Evolutionary conservation across 176 grass and related monocot genomes (phyloP), one percentile per base, ranked within the genome.

Genomic region (Avena sativa): DNA sequence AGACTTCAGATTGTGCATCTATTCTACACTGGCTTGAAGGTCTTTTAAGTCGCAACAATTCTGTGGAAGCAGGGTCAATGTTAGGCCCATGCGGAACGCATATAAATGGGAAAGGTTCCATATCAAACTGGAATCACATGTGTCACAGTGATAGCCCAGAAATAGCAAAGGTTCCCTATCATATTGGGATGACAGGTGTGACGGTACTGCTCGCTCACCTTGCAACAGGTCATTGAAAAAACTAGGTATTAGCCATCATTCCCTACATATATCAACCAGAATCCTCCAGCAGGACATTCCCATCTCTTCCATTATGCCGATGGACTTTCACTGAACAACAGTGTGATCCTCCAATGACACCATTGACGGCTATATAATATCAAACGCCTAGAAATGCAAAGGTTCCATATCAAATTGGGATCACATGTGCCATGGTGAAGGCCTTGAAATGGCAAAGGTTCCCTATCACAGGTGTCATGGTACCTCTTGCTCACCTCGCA

Each of bases 11-110:
- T 55, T 55, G 19, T 13, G 48, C 48, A 70, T 82, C 19, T 70
- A 88, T 44, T 65, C 16, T 75, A 58, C 57, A 67, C 10, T 47
- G 13, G 16, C 5, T 81, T 75, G 43, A 80, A 88, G 23, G 50
- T 38, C 13, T 63, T 25, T 43, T 4, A 79, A 13, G 43, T 38
- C 46, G 11, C 11, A 62, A 26, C 13, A 55, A 19, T 21, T 62
- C 0, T 12, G 6, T 53, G 28, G 77, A 85, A 78, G 9, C 4
- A 47, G 20, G 77, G 26, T 7, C 20, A 30, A 17, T 19, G 52
- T 1, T 47, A 88, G 2, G 19, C 13, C 26, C 66, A 3, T 19
- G 61, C 23, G n/a, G 49, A 9, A 10, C 4, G 56, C 40, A 52
- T 38, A 9, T n/a, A 40, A 44, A 84, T 13, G 72, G 20, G 6